A percentile compares a stretch with the other conserved stretches of the same genome.
These are phyloP conservation scores for Monascus purpureus DNA, from an alignment of 495 filamentous ascomycete genomes.

Conservation along the genomic window DNA sequence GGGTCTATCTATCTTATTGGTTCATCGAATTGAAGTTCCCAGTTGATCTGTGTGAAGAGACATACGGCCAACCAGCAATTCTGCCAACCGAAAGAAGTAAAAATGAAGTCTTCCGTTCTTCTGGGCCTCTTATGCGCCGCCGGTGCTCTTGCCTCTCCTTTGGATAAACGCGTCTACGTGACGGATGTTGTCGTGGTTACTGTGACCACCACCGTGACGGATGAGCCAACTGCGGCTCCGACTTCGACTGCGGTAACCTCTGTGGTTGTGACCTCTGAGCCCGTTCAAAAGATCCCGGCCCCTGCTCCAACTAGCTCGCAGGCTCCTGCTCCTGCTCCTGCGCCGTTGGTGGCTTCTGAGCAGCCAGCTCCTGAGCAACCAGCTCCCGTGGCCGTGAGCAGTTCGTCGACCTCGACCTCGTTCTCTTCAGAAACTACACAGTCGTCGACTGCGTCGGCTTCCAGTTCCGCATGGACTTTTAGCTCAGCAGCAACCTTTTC, in stretches of 20 bases:
- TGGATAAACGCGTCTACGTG: slow-evolving; percentile 39
- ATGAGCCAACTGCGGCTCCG: slow-evolving; percentile 1
- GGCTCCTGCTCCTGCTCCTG: not conserved
- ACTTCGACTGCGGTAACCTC: slow-evolving; percentile 3
- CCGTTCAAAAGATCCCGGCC: slow-evolving; percentile 1
- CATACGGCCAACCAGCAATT: slow-evolving; percentile 6
- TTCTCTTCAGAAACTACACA: slow-evolving; percentile 8
- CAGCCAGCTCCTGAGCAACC: too few relatives aligned
- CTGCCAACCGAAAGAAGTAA: slow-evolving; percentile 1
- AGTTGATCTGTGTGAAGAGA: slow-evolving; percentile 18
- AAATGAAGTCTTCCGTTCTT: slow-evolving; percentile 60
- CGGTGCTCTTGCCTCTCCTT: slow-evolving; percentile 44
- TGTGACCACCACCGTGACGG: slow-evolving; percentile 29
- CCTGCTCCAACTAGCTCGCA: too few relatives aligned
- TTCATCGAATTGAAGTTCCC: too few relatives aligned
- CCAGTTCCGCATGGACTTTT: slow-evolving; percentile 15
- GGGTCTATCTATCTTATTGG: too few relatives aligned
- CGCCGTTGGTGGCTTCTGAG: not conserved
- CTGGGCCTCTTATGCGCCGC: slow-evolving; percentile 48
- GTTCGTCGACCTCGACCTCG: slow-evolving; percentile 7
- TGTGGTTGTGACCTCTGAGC: slow-evolving; percentile 2
- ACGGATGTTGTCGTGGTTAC: slow-evolving; percentile 43
- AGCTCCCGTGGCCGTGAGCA: slow-evolving; percentile 7
- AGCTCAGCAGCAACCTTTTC: slow-evolving; percentile 4
- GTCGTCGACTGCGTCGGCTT: slow-evolving; percentile 8